Evolutionary conservation across 2,329 filamentous ascomycete genomes (phyloP).

Genomic region (Fusarium nygamai): DNA sequence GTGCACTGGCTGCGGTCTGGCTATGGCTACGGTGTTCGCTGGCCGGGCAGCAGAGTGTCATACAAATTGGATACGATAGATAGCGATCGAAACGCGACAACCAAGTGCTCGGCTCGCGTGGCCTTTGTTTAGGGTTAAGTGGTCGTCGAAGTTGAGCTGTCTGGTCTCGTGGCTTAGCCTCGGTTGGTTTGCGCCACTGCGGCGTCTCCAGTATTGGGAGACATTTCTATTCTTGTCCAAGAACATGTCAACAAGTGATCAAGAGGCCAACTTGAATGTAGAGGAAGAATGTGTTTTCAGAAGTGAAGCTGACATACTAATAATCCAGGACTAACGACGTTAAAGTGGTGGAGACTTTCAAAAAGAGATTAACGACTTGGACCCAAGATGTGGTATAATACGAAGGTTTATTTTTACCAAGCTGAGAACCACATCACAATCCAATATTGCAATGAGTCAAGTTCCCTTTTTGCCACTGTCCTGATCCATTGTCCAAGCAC

Average conservation of each 20-base stretch:
- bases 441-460: not conserved
- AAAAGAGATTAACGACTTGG: constrained; percentile 8
- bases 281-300: not conserved
- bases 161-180: constrained; percentile 24
- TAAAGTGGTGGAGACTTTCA: constrained; percentile 10
- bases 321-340: not conserved
- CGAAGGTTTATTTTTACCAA: constrained; percentile 10
- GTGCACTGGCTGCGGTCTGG: constrained; percentile 31
- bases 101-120: constrained; percentile 33
- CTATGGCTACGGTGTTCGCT: constrained; percentile 19
- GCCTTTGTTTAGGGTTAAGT: constrained; percentile 31
- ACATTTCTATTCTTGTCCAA: constrained; percentile 19
- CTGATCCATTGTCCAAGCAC: not conserved
- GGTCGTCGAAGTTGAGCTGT: not conserved
- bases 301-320: not conserved
- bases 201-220: constrained; percentile 1
- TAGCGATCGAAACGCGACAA: constrained; percentile 28
- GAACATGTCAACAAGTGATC: not conserved
- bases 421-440: not conserved
- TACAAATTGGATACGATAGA: constrained; percentile 17
- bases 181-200: constrained; percentile 17
- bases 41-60: constrained; percentile 28
- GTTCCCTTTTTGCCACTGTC: not conserved
- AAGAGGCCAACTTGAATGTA: not conserved
- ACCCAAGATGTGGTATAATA: constrained; percentile 1